A percentile compares a stretch with the other conserved stretches of the same genome.
Conservation (phyloP, 371 early-diverging fungal species). For the Polyrhizophydium stewartii region DNA sequence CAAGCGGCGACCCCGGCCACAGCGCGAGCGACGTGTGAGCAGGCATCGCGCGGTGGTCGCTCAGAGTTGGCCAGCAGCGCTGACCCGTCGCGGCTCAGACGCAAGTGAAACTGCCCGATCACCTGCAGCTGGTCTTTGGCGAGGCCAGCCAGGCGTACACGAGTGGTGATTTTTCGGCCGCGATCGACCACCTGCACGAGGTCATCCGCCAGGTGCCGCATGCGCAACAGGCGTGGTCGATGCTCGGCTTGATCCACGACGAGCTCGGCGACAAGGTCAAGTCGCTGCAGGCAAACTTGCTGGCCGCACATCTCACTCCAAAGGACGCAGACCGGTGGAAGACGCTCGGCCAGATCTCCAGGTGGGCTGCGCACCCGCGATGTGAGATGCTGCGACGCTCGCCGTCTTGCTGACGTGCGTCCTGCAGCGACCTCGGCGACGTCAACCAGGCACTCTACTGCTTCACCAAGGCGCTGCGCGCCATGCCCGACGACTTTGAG, state of each 20-base stretch:
- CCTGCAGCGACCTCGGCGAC: slow-evolving; percentile 57
- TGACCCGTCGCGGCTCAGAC: too few species aligned
- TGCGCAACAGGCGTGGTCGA: slow-evolving; percentile 76
- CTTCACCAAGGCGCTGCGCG: slow-evolving; percentile 58
- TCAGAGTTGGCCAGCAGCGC: too few species aligned
- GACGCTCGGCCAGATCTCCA: slow-evolving; percentile 68
- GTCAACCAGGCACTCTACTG: slow-evolving; percentile 80
- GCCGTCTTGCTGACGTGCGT: not conserved
- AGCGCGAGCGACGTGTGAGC: too few species aligned
- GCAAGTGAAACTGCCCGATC: slow-evolving; percentile 34
- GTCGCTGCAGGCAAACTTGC: slow-evolving; percentile 73
- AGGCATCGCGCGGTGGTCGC: too few species aligned
- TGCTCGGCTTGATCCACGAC: slow-evolving; percentile 87
- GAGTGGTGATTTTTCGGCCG: slow-evolving; percentile 58
- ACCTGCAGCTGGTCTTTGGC: slow-evolving; percentile 61
- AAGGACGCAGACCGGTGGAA: slow-evolving; percentile 82
- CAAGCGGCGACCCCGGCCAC: too few species aligned
- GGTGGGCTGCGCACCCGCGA: slow-evolving; percentile 48
- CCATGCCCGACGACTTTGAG: slow-evolving; percentile 63
- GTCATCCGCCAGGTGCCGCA: slow-evolving; percentile 68
- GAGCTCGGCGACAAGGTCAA: slow-evolving; percentile 73
- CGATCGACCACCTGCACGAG: slow-evolving; percentile 66
- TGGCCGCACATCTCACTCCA: slow-evolving; percentile 86
- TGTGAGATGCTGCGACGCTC: not conserved
- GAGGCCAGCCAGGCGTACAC: slow-evolving; percentile 70